Evolutionary conservation across 495 filamentous ascomycete genomes (phyloP).

Genomic region (Thermothielavioides terrestris): DNA sequence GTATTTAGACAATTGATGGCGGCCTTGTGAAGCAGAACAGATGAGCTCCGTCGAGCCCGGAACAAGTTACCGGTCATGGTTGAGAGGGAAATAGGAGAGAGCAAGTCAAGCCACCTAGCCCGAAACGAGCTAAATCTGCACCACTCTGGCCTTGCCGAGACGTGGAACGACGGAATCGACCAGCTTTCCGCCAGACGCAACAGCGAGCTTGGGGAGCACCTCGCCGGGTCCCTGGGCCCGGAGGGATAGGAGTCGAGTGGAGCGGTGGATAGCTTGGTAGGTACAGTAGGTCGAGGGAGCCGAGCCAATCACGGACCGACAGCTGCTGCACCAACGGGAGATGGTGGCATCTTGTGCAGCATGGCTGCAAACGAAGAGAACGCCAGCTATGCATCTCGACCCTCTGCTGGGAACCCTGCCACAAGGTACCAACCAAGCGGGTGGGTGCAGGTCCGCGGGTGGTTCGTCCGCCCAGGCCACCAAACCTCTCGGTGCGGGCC

Average conservation of each 20-base stretch:
- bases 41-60: constrained; percentile 1
- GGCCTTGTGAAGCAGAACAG: neutral
- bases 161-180: neutral
- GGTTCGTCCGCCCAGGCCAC: no score
- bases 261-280: constrained; percentile 14
- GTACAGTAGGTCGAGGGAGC: no score
- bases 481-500: no score
- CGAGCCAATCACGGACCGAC: constrained; percentile 18
- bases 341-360: constrained; percentile 8
- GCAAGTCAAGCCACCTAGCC: no score
- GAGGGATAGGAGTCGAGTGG: constrained; percentile 11
- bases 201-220: no score
- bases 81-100: neutral
- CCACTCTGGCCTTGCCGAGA: neutral
- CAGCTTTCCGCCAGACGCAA: neutral
- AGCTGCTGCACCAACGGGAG: constrained; percentile 12
- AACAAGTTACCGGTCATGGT: constrained; percentile 1
- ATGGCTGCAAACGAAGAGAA: constrained; percentile 17
- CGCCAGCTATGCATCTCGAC: constrained; percentile 23
- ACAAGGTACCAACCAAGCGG: constrained; percentile 11
- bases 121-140: neutral
- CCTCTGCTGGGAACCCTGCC: constrained; percentile 9
- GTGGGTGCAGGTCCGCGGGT: constrained; percentile 1
- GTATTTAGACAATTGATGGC: neutral
- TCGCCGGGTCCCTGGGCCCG: neutral